Evolutionary conservation across 176 grass and related monocot species (phyloP).

Genomic region (Pharus latifolius): DNA sequence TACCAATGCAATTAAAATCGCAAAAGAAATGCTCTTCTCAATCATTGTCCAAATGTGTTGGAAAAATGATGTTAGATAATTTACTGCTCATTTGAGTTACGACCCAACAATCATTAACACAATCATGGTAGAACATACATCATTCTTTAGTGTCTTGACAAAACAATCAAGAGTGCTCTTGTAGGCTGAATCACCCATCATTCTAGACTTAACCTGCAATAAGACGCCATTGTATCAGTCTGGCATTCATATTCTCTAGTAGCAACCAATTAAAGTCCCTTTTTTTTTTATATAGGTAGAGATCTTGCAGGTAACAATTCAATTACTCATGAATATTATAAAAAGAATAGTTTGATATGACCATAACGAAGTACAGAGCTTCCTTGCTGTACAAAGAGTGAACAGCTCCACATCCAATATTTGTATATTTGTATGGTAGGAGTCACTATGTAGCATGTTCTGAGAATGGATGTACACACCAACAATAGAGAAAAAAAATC

Average conservation of each 20-base stretch:
- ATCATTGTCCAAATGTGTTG: background rate
- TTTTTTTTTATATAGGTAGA: background rate
- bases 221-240: slow-evolving; percentile 3
- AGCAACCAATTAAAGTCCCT: no score
- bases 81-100: background rate
- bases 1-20: no score
- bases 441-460: no score
- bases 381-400: background rate
- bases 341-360: background rate
- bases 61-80: background rate
- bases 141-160: slow-evolving; percentile 89
- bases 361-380: background rate
- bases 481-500: background rate
- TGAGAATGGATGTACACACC: background rate
- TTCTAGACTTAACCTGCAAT: slow-evolving; percentile 92
- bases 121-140: slow-evolving; percentile 42
- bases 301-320: background rate
- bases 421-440: no score
- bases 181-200: slow-evolving; percentile 96
- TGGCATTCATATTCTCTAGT: background rate
- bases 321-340: background rate
- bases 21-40: background rate
- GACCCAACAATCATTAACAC: background rate
- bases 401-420: background rate
- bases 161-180: slow-evolving; percentile 87